phyloP scores from a whole-genome alignment of 495 filamentous ascomycete species.

The Hypoxylon lenormandii region DNA sequence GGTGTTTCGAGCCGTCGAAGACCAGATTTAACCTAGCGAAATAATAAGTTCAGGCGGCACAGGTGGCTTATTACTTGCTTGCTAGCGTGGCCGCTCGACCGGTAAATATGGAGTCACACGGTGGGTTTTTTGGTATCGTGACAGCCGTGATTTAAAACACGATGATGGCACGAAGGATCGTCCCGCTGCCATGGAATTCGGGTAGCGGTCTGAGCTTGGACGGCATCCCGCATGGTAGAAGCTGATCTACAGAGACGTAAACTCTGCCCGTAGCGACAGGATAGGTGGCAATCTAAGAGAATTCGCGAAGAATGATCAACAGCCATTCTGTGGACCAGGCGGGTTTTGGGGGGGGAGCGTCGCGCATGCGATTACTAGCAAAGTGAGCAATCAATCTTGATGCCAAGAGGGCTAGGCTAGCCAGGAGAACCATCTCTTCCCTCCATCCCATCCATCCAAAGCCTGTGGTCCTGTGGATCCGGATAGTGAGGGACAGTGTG shows the following conservation, averaged over 20 bases:
- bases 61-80: slow-evolving; percentile 19
- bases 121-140: slow-evolving; percentile 17
- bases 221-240: slow-evolving; percentile 30
- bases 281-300: slow-evolving; percentile 25
- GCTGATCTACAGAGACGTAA: slow-evolving; percentile 25
- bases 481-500: slow-evolving; percentile 8
- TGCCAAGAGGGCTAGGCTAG: slow-evolving; percentile 39
- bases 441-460: slow-evolving; percentile 9
- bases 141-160: slow-evolving; percentile 20
- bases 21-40: slow-evolving; percentile 32
- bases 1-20: slow-evolving; percentile 11
- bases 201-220: slow-evolving; percentile 18
- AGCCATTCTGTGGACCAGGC: slow-evolving; percentile 17
- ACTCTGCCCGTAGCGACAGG: slow-evolving; percentile 17
- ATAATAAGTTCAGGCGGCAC: slow-evolving; percentile 9
- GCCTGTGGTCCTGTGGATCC: slow-evolving; percentile 35
- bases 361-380: slow-evolving; percentile 21
- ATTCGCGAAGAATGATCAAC: slow-evolving; percentile 34
- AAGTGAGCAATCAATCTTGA: slow-evolving; percentile 32
- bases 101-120: slow-evolving; percentile 28
- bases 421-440: slow-evolving; percentile 20
- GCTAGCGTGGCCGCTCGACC: slow-evolving; percentile 22
- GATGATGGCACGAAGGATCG: slow-evolving; percentile 24
- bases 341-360: slow-evolving; percentile 14
- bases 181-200: slow-evolving; percentile 24